phyloP scores from a whole-genome alignment of 2,329 filamentous ascomycete species.

The Calonectria pauciramosa region DNA sequence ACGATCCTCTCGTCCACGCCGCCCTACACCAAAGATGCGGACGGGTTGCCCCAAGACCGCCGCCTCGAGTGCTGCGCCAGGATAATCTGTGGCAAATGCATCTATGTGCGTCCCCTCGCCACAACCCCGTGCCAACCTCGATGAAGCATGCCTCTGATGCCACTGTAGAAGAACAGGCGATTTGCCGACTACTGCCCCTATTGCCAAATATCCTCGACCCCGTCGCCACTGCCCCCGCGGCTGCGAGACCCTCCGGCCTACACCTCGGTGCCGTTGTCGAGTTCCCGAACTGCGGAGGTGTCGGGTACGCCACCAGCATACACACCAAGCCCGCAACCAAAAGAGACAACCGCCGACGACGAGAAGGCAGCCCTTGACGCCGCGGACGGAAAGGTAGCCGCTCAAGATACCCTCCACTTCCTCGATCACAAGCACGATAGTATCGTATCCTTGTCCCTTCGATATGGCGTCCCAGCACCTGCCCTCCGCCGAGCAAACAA shows the following conservation, averaged over 20 bases:
- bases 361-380: constrained; percentile 43
- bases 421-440: constrained; percentile 78
- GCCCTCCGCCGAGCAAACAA: constrained; percentile 77
- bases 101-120: constrained; percentile 63
- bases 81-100: constrained; percentile 79
- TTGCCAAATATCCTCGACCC: constrained; percentile 78
- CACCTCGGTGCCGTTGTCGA: constrained; percentile 53
- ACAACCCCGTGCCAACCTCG: neutral
- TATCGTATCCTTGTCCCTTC: constrained; percentile 76
- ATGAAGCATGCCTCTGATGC: constrained; percentile 26
- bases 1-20: constrained; percentile 69
- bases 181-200: constrained; percentile 79
- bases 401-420: constrained; percentile 81
- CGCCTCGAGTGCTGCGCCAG: constrained; percentile 77
- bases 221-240: constrained; percentile 71
- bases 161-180: constrained; percentile 71
- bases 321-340: constrained; percentile 36
- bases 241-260: constrained; percentile 79
- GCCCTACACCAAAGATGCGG: constrained; percentile 69
- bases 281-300: constrained; percentile 38
- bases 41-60: constrained; percentile 68
- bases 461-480: constrained; percentile 76
- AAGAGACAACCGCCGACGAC: constrained; percentile 22
- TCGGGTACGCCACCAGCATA: constrained; percentile 58
- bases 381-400: constrained; percentile 51